These are phyloP conservation scores for Aquilaria sinensis DNA, from an alignment of 345 rosid species.

Conservation along the genomic window DNA sequence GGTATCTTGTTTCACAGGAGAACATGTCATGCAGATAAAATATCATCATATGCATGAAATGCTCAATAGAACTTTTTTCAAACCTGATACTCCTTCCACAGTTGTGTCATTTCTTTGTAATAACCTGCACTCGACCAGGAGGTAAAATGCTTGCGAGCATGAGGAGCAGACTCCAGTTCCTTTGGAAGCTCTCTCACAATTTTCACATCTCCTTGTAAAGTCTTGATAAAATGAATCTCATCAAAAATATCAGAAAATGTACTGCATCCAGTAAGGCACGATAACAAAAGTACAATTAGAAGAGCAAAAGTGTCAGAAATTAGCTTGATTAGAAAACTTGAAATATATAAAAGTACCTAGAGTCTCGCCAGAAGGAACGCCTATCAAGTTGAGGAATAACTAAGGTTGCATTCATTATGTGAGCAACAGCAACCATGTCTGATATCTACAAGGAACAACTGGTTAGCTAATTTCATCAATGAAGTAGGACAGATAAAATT, in stretches of 20 bases:
- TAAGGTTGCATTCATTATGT: slow-evolving; percentile 84
- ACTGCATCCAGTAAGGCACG: slow-evolving; percentile 32
- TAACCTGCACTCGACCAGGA: slow-evolving; percentile 80
- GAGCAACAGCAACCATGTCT: slow-evolving; percentile 92
- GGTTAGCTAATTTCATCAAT: slow-evolving; percentile 7
- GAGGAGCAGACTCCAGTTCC: slow-evolving; percentile 63
- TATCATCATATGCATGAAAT: no score
- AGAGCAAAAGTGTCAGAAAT: neutral
- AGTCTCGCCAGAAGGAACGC: slow-evolving; percentile 89
- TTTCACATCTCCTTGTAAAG: slow-evolving; percentile 60
- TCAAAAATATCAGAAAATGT: slow-evolving; percentile 78
- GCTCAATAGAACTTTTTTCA: neutral
- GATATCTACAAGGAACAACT: slow-evolving; percentile 47
- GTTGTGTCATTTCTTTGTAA: slow-evolving; percentile 70
- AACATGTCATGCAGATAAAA: no score
- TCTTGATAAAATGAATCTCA: slow-evolving; percentile 58
- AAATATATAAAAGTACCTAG: slow-evolving; percentile 45
- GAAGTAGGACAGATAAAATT: neutral
- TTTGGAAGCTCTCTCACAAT: slow-evolving; percentile 66
- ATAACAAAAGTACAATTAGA: slow-evolving; percentile 4
- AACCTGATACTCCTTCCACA: slow-evolving; percentile 72
- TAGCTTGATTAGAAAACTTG: neutral
- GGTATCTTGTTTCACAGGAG: no score
- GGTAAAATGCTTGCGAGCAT: slow-evolving; percentile 84
- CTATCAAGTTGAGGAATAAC: slow-evolving; percentile 86